These are phyloP conservation scores for Xylariaceae sp. DNA, from an alignment of 2,329 filamentous ascomycete species.

Conservation along the genomic window DNA sequence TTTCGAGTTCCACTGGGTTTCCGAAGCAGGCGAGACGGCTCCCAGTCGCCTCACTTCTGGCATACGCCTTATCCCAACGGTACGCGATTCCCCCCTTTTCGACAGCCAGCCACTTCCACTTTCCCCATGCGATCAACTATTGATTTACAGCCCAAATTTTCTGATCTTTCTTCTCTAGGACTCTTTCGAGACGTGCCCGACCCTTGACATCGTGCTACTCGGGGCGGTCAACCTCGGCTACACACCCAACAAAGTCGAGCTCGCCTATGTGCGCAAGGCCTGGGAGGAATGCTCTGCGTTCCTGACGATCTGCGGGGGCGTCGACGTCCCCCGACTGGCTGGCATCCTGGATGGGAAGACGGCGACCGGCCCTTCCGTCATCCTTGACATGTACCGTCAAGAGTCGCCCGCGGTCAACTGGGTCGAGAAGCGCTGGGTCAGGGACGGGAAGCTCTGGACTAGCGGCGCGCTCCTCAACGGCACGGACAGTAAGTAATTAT, in stretches of 20 bases:
- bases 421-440: conserved; percentile 13
- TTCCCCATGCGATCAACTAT: too few relatives aligned
- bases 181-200: conserved; percentile 10
- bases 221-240: background rate
- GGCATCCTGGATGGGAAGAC: conserved; percentile 8
- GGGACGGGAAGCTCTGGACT: conserved; percentile 19
- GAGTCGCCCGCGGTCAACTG: background rate
- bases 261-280: conserved; percentile 9
- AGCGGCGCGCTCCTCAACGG: conserved; percentile 9
- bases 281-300: conserved; percentile 1
- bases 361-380: background rate
- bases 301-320: conserved; percentile 17
- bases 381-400: background rate
- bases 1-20: conserved; percentile 10
- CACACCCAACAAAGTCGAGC: background rate
- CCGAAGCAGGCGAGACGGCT: background rate
- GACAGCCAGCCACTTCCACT: too few relatives aligned
- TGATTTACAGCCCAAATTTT: too few relatives aligned
- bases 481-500: too few relatives aligned
- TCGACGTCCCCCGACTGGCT: conserved; percentile 2
- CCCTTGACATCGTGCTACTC: conserved; percentile 10
- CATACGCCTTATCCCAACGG: conserved; percentile 1
- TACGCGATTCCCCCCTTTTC: background rate
- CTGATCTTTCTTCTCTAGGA: background rate
- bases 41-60: background rate